Evolutionary conservation across 345 rosid genomes (phyloP), one percentile per base, ranked within the genome.

Genomic region (Populus tremula): DNA sequence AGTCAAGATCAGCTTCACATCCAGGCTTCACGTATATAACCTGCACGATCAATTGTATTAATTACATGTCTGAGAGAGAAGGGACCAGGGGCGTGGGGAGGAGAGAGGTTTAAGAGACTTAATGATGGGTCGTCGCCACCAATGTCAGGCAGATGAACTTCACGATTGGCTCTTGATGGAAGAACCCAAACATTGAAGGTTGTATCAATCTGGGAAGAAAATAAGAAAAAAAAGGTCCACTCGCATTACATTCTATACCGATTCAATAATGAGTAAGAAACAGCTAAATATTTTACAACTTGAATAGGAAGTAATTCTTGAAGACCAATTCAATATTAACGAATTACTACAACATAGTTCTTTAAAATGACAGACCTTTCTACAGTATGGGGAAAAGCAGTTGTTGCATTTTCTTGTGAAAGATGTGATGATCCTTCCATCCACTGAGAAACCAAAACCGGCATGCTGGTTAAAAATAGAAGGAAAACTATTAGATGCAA

Each of bases 1-100:
- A 86, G 83, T 94, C 98, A 70, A 91, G 91, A 50, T 90, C 81
- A 68, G 93, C 97, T 89, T 90, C 91, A 59, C 77, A 67, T 63
- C 97, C 94, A 18, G 96, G 93, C 78, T 81, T 94, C 82, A 94
- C 96, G 75, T 92, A 94, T 43, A 94, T 92, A 27, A 92, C 97
- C 97, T 94, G 88, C 85, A 66, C 12, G 68, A 69, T 17, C 33
- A 74, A 7, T 7, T 23, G 1, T 59, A 67, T 80, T 81, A 74
- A 2, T 69, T 31, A 64, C 39, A 47, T 39, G 36, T 33, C 31
- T 71, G 61, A 75, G 61, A 65, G n/a, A 43, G 33, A 74, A 35
- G 25, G 5, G 56, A 68, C 1, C 3, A 8, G 12, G 13, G 14
- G 47, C 14, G 47, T 11, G 47, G 45, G 45, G 14, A 11, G 47